Evolutionary conservation across 2,329 filamentous ascomycete species (phyloP), one percentile per base, ranked within the genome.

Genomic region (Penicillium vulpinum): DNA sequence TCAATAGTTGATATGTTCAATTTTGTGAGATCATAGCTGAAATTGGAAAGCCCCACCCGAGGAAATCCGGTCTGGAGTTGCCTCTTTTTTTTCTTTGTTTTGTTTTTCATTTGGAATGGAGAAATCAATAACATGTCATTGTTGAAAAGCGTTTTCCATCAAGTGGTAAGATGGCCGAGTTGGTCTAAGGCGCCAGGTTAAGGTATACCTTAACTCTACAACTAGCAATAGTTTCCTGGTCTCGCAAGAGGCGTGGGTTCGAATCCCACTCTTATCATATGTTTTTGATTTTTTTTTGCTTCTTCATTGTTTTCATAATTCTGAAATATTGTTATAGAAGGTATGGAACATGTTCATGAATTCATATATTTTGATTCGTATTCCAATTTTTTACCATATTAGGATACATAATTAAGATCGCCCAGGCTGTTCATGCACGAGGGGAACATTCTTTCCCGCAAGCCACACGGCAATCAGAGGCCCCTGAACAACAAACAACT

Each of bases 111-210:
- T 16, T 10, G 43, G 28, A 16, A 31, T 22, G 41, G 4, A 15
- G 5, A 0, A 2, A 6, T n/a, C 0, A 0, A 13, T 6, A 31
- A 8, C 31, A 5, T 0, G 0, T 9, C 1, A 10, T 4, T 21
- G 2, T 9, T 1, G 2, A 2, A 2, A 2, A 2, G 0, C 2
- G 2, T 2, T 1, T 5, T 21, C 4, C 21, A 51, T 18, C 15
- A 33, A 15, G 26, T 51, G 69, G 69, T 67, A 71, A 71, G 69
- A 71, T 71, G 69, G 69, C 69, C 69, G 69, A 71, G 69, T 67
- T 70, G 69, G 69, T 71, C 69, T 57, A 71, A 69, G 69, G 69
- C 69, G 69, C 63, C 62, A 67, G 68, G 68, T 70, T 70, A 67
- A 70, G 68, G 68, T 67, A 57, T 49, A 67, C 63, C 63, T 66